Percentiles rank a stretch among this genome's conserved stretches.
phyloP scores from a whole-genome alignment of 1,139 yeast species.

The Kurtzmaniella quercitrusa region DNA sequence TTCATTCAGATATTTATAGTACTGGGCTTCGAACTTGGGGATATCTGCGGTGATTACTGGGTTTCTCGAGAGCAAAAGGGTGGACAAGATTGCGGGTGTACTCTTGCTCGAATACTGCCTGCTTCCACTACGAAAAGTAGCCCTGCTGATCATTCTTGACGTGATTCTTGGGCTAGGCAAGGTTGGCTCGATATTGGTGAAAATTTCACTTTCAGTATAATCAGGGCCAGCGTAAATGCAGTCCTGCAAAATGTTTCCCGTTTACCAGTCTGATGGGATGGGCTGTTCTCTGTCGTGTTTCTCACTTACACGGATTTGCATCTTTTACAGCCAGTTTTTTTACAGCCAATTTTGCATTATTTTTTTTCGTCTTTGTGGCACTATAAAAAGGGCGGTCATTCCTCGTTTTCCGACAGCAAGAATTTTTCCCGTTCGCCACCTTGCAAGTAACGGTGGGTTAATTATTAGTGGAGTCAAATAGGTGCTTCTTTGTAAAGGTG shows the following conservation, averaged over 20 bases:
- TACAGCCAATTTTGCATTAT: neutral
- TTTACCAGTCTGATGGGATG: too few species aligned
- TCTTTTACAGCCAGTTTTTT: neutral
- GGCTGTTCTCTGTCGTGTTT: neutral
- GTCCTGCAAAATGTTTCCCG: neutral
- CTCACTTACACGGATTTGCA: neutral
- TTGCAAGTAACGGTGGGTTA: neutral
- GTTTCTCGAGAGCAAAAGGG: conserved; percentile 68
- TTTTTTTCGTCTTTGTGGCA: neutral
- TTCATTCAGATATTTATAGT: conserved; percentile 79
- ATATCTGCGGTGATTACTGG: conserved; percentile 83
- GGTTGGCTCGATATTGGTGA: neutral
- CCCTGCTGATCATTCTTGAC: conserved; percentile 4
- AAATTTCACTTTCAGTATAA: conserved; percentile 1
- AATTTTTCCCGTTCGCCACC: neutral
- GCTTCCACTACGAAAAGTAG: neutral
- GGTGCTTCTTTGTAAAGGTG: neutral
- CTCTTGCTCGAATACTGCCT: conserved; percentile 6
- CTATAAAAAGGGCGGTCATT: neutral
- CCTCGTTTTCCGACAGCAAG: neutral
- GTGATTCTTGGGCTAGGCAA: neutral
- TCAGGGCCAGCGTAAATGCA: neutral
- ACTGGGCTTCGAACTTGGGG: conserved; percentile 67
- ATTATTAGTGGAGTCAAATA: neutral
- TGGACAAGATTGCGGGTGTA: conserved; percentile 19